Evolutionary conservation across 331 rosid genomes (phyloP), one percentile per base, ranked within the genome.

Genomic region (Quercus lobata): DNA sequence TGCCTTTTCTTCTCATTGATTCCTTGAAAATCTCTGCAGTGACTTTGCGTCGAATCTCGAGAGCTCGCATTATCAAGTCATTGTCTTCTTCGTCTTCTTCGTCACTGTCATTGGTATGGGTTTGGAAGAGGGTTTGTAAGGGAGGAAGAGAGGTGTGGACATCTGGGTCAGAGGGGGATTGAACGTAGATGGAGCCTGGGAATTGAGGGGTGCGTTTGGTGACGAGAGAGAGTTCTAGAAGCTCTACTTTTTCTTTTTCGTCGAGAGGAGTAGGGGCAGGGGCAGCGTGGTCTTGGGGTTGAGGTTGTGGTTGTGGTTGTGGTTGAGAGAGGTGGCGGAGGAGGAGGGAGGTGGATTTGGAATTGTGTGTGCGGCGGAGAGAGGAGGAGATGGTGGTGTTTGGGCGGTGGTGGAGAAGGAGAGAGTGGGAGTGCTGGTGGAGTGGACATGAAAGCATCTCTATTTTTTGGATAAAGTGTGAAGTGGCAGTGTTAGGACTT

Each of bases 101-200:
- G 46, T 41, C 54, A 4, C 54, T 49, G 19, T 27, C 56, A 4
- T 69, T 77, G 16, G 57, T 55, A 4, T 32, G 35, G 3, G 61
- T 68, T 6, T 77, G 85, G 57, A 92, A 85, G 12, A 91, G 89
- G 52, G 85, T 84, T 10, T 76, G 78, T 18, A 92, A 61, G 18
- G 90, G 89, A 41, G 97, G 91, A 14, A 86, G 85, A 69, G 97
- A 89, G 72, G 94, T 78, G 37, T 86, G 89, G 84, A 89, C 94
- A 44, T 91, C 94, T 21, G 90, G 73, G 76, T 93, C 97, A 34
- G 87, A 57, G 0, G 98, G 92, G 41, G 98, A 92, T 71, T 92
- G 97, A 76, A 79, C 92, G 56, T 92, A 91, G 52, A 94, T 89
- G 37, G 98, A 94, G 53, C 97, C 98, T 1, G 98, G 98, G 82